Base-by-base conservation (phyloP, 2,329 filamentous ascomycete genomes). In the Fusarium protoensiforme region DNA sequence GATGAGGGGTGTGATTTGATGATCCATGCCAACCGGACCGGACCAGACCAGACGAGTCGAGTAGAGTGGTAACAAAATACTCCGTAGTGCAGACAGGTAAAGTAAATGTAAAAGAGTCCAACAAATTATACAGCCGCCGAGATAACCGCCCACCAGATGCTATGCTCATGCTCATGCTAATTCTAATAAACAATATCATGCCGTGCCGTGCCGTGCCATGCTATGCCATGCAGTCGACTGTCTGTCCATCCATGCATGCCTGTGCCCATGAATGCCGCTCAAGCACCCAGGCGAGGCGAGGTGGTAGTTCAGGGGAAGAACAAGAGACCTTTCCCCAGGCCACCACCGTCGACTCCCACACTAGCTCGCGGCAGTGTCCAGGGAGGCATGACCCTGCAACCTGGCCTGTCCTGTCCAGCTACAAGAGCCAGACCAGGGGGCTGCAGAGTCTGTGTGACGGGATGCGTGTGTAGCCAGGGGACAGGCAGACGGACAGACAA, bases 121-220 rank as follows among this genome's bases (percentile, higher is more conserved):
- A 67, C 35, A 63, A 65, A 66, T 68, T 64, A 64, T 71, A 74
- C 72, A 76, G 35, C 56, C 58, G 64, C 62, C 65, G 61, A 68
- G 58, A 36, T 67, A 70, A 57, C 71, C 72, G 65, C 72, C 73
- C 60, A 61, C 66, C 68, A 70, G 56, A 74, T 69, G 65, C 68
- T 51, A 48, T 48, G 43, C 43, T 48, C 24, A 70, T 75, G 61
- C 72, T 57, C 51, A 67, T 72, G 58, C 64, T 72, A 73, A 67
- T 70, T 48, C 38, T 36, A 61, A 46, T 62, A 75, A 62, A 60
- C 56, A 31, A 46, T 60, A 31, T 64, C 56, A 64, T 70, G 53
- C 64, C 69, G 53, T 66, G 24, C 29, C 38, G 69, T 69, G 51
- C 43, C 38, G 66, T 70, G 74, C 67, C 43, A 27, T 22, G 39